Percentiles rank a stretch among this genome's conserved stretches.
Conservation (phyloP, 192 early-diverging fungal genomes). For the Entomortierella beljakovae region DNA sequence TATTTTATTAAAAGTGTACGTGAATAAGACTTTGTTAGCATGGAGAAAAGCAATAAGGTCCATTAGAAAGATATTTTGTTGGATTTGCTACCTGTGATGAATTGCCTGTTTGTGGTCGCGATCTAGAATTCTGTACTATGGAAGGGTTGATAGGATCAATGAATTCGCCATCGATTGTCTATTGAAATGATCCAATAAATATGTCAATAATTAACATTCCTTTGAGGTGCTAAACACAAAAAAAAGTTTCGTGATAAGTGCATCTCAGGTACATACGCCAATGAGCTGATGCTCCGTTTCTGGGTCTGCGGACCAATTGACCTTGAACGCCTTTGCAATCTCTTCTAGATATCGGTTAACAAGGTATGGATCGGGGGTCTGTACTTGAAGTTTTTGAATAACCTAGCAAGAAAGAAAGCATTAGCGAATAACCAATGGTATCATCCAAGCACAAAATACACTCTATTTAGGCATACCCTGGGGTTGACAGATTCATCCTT, state of each 20-base stretch:
- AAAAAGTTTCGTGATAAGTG: too few species aligned
- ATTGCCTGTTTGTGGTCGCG: constrained; percentile 4
- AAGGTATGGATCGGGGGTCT: constrained; percentile 82
- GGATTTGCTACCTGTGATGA: constrained; percentile 10
- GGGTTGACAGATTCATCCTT: constrained; percentile 79
- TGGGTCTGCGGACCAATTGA: constrained; percentile 72
- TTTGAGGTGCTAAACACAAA: too few species aligned
- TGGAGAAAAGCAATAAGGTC: too few species aligned
- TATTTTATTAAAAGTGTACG: neutral
- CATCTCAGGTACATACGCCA: constrained; percentile 47
- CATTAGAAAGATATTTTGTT: neutral
- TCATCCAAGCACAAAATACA: neutral
- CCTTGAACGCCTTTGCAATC: constrained; percentile 86
- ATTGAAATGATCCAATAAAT: neutral
- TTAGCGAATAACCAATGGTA: neutral
- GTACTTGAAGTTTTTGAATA: constrained; percentile 81
- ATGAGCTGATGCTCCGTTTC: constrained; percentile 56
- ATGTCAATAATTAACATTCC: too few species aligned
- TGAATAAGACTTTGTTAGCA: too few species aligned
- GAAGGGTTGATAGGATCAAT: constrained; percentile 43
- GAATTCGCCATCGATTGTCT: constrained; percentile 41
- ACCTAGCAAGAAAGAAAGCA: constrained; percentile 61
- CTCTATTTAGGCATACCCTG: constrained; percentile 61
- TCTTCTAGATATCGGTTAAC: constrained; percentile 90
- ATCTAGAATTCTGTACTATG: constrained; percentile 13